These are phyloP conservation scores for Leccinum rimulosum DNA, from an alignment of 768 basidiomycete genomes.

Conservation along the genomic window DNA sequence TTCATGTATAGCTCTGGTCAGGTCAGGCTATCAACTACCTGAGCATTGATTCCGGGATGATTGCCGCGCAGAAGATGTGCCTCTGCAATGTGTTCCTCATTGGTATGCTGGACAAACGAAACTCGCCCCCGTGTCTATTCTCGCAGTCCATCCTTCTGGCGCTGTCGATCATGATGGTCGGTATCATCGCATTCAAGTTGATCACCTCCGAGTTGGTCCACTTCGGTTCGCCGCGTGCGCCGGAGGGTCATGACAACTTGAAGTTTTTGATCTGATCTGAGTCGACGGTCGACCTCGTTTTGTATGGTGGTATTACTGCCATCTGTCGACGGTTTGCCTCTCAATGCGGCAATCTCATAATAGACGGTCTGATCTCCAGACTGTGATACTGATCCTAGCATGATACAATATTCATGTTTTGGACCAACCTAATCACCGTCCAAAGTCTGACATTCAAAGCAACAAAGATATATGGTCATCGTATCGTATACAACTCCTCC, in stretches of 20 bases:
- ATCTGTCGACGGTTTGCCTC: no score
- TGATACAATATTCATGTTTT: no score
- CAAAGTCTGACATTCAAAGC: no score
- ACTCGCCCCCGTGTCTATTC: conserved; percentile 86
- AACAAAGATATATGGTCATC: no score
- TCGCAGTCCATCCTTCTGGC: conserved; percentile 85
- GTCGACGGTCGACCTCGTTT: no score
- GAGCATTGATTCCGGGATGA: conserved; percentile 52
- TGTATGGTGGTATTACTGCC: no score
- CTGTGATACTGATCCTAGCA: no score
- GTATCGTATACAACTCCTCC: no score
- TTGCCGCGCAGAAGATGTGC: conserved; percentile 57
- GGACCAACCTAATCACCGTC: no score
- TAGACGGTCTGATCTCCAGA: no score
- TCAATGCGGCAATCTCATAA: no score
- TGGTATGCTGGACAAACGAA: conserved; percentile 89
- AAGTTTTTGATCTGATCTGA: no score
- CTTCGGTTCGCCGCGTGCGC: conserved; percentile 75
- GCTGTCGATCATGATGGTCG: conserved; percentile 87
- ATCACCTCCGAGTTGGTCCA: conserved; percentile 70
- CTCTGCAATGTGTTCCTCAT: conserved; percentile 63
- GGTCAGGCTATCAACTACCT: conserved; percentile 58
- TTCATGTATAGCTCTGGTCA: conserved; percentile 71
- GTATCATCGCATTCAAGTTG: conserved; percentile 96
- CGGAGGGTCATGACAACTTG: conserved; percentile 78